Percentiles rank a stretch among this genome's conserved stretches.
phyloP scores from a whole-genome alignment of 805 yeast genomes.

The Candida peoriensis region DNA sequence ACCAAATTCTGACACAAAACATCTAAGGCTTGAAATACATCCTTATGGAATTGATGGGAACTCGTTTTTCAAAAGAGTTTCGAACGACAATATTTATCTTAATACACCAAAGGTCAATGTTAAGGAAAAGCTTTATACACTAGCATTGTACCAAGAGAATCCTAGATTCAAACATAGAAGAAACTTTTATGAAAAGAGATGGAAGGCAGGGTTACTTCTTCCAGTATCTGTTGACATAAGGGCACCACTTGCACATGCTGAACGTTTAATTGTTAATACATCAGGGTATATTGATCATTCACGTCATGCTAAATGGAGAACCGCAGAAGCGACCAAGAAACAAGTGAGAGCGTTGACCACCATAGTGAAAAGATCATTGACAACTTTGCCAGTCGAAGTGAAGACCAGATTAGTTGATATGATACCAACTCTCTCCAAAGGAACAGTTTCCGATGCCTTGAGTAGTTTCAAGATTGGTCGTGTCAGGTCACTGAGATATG shows the following conservation, averaged over 20 bases:
- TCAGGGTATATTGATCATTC: slow-evolving; percentile 13
- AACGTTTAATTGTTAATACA: slow-evolving; percentile 2
- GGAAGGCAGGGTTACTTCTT: slow-evolving; percentile 11
- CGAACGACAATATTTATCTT: slow-evolving; percentile 3
- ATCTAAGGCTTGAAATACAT: slow-evolving; percentile 22
- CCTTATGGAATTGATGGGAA: slow-evolving; percentile 8
- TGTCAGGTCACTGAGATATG: too few relatives aligned
- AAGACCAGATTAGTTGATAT: too few relatives aligned
- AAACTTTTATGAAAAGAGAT: slow-evolving; percentile 13
- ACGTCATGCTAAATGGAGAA: slow-evolving; percentile 31
- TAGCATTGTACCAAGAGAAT: slow-evolving; percentile 13
- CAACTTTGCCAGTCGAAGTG: too few relatives aligned
- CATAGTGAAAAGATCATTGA: not conserved
- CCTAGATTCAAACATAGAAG: slow-evolving; percentile 3
- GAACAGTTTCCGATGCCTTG: too few relatives aligned
- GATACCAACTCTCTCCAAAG: too few relatives aligned
- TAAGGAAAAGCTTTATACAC: slow-evolving; percentile 16
- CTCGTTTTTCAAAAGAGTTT: slow-evolving; percentile 15
- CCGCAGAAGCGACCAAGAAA: slow-evolving; percentile 21
- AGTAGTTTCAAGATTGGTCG: too few relatives aligned
- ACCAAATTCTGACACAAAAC: slow-evolving; percentile 14
- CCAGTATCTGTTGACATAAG: slow-evolving; percentile 24
- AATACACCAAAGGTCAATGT: slow-evolving; percentile 10
- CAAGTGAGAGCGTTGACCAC: slow-evolving; percentile 19
- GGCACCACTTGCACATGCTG: slow-evolving; percentile 8